Conservation (phyloP, 129 eudicot species). For the Artemisia tridentata region DNA sequence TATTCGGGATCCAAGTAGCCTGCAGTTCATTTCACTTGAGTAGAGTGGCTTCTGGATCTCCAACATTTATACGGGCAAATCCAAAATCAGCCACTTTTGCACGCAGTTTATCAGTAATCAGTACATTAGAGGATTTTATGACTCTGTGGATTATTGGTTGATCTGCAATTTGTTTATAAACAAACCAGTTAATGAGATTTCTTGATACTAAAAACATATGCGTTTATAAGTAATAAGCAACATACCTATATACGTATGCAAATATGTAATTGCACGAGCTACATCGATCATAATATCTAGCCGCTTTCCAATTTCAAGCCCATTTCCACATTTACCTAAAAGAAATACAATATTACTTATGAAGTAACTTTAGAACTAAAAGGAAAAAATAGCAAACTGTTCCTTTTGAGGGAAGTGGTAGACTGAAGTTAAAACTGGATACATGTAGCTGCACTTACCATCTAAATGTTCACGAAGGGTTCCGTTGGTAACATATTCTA, state of each 20-base stretch:
- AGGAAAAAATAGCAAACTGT: constrained; percentile 10
- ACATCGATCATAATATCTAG: constrained; percentile 78
- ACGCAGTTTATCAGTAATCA: constrained; percentile 67
- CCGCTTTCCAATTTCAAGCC: constrained; percentile 69
- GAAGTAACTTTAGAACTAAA: neutral
- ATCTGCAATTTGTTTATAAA: constrained; percentile 37
- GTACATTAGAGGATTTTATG: constrained; percentile 76
- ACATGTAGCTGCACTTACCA: constrained; percentile 42
- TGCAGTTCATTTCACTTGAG: constrained; percentile 85
- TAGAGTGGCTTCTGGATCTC: constrained; percentile 61
- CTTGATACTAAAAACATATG: neutral
- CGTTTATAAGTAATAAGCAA: neutral
- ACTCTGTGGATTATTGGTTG: constrained; percentile 88
- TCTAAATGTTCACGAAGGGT: constrained; percentile 85
- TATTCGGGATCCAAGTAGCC: constrained; percentile 95
- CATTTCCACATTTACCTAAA: constrained; percentile 60
- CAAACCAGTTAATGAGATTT: constrained; percentile 5
- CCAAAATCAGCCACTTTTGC: constrained; percentile 98
- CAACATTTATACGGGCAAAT: constrained; percentile 60
- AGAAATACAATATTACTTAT: neutral
- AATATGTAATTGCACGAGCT: constrained; percentile 81
- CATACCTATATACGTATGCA: constrained; percentile 75
- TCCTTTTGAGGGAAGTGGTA: neutral
- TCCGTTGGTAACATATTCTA: constrained; percentile 74
- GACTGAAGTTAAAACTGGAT: neutral